These are phyloP conservation scores for Dioscorea cayenensis DNA, from an alignment of 116 monocot genomes.

Conservation along the genomic window DNA sequence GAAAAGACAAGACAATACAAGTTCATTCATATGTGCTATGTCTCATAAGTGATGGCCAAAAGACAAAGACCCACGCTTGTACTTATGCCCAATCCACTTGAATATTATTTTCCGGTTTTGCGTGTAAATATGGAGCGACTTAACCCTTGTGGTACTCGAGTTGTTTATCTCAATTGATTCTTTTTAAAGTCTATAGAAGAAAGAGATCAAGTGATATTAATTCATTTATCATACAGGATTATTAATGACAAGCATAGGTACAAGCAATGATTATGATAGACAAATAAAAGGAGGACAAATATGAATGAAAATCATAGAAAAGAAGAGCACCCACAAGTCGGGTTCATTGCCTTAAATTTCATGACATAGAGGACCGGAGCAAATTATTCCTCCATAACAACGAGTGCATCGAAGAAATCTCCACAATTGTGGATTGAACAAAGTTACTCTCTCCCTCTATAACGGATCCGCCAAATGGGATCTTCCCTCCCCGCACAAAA, in stretches of 20 bases:
- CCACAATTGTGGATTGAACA: slow-evolving; percentile 93
- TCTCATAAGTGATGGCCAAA: neutral
- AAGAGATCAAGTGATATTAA: neutral
- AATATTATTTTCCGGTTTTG: slow-evolving; percentile 76
- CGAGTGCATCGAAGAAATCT: slow-evolving; percentile 68
- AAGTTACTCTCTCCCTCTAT: slow-evolving; percentile 82
- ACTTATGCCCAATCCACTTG: slow-evolving; percentile 95
- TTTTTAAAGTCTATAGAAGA: slow-evolving; percentile 60
- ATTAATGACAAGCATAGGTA: neutral
- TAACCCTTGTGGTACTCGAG: slow-evolving; percentile 87
- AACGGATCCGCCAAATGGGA: slow-evolving; percentile 61
- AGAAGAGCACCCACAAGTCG: neutral
- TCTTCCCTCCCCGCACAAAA: slow-evolving; percentile 84
- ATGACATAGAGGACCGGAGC: slow-evolving; percentile 92
- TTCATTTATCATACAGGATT: neutral
- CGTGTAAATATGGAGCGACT: slow-evolving; percentile 93
- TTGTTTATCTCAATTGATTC: slow-evolving; percentile 96
- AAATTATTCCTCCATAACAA: slow-evolving; percentile 92
- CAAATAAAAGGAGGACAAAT: neutral
- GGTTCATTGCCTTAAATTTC: slow-evolving; percentile 69
- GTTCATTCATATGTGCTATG: neutral
- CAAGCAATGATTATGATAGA: neutral
- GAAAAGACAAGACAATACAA: no score
- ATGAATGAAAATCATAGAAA: neutral
- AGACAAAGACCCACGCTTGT: neutral